These are phyloP conservation scores for Mortierella sp. DNA, from an alignment of 371 early-diverging fungal species.

Conservation along the genomic window DNA sequence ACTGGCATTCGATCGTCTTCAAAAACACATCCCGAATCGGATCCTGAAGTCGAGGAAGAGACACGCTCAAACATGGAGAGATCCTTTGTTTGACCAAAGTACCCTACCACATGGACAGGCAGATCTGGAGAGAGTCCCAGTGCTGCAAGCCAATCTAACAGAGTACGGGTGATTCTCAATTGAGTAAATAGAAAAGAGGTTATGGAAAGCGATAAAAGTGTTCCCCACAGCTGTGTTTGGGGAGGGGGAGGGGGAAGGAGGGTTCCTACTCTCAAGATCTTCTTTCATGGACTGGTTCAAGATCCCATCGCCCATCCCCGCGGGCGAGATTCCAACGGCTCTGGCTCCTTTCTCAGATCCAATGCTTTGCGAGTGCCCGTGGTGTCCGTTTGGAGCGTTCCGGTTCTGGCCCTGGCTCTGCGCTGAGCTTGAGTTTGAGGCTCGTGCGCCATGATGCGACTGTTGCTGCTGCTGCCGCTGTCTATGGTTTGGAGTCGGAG, in stretches of 20 bases:
- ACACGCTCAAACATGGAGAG: conserved; percentile 34
- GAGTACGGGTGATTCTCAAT: too few relatives aligned
- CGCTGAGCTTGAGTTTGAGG: too few relatives aligned
- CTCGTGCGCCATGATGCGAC: too few relatives aligned
- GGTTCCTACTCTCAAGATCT: conserved; percentile 33
- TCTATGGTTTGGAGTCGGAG: too few relatives aligned
- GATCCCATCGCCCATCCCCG: conserved; percentile 48
- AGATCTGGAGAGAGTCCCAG: conserved; percentile 17
- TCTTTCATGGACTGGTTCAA: conserved; percentile 46
- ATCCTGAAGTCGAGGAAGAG: not conserved
- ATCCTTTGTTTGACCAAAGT: conserved; percentile 35
- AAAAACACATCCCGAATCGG: not conserved
- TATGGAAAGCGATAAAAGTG: too few relatives aligned
- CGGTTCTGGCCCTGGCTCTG: not conserved
- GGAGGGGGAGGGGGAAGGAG: too few relatives aligned
- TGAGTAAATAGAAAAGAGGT: too few relatives aligned
- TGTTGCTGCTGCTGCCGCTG: too few relatives aligned
- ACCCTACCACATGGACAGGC: conserved; percentile 34
- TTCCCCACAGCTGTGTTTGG: too few relatives aligned
- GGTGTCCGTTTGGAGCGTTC: not conserved
- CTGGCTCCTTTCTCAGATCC: not conserved
- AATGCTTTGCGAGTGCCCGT: not conserved
- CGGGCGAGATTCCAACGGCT: not conserved
- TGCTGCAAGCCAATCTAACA: conserved; percentile 29
- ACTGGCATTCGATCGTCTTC: conserved; percentile 7